A percentile compares a stretch with the other conserved stretches of the same genome.
Conservation (phyloP, 2,329 filamentous ascomycete genomes). For the Tolypocladium cylindrosporum region DNA sequence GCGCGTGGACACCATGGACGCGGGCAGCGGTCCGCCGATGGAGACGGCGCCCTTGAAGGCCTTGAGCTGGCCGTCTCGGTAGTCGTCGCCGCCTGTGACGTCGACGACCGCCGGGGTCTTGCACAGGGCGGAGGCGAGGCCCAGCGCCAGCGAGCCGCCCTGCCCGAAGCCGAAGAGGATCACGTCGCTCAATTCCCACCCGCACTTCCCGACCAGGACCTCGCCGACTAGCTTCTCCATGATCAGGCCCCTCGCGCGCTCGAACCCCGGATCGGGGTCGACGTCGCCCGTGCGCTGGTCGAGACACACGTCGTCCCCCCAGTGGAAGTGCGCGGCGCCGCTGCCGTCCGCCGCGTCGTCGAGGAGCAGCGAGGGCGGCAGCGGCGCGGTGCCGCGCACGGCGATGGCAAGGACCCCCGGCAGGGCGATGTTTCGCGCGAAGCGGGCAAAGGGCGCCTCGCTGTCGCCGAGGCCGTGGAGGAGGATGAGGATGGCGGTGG, state of each 20-base stretch:
- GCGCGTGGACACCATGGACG: slow-evolving; percentile 36
- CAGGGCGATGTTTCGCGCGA: slow-evolving; percentile 59
- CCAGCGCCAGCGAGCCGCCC: slow-evolving; percentile 53
- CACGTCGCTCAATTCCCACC: slow-evolving; percentile 50
- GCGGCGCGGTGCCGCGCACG: slow-evolving; percentile 57
- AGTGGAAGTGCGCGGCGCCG: slow-evolving; percentile 39
- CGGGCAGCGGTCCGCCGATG: slow-evolving; percentile 50
- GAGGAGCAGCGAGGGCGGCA: slow-evolving; percentile 57
- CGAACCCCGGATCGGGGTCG: slow-evolving; percentile 53
- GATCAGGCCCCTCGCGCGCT: slow-evolving; percentile 34
- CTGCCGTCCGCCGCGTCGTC: slow-evolving; percentile 16
- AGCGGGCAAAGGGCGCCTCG: slow-evolving; percentile 54
- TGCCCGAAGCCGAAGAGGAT: slow-evolving; percentile 59
- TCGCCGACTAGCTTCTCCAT: slow-evolving; percentile 39
- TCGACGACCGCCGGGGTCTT: slow-evolving; percentile 23
- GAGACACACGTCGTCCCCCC: slow-evolving; percentile 56
- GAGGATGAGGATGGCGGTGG: slow-evolving; percentile 68
- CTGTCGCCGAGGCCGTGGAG: slow-evolving; percentile 80
- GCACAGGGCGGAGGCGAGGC: slow-evolving; percentile 37
- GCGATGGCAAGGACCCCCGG: slow-evolving; percentile 70
- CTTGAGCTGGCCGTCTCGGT: background rate
- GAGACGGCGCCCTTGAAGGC: slow-evolving; percentile 48
- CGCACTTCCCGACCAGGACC: slow-evolving; percentile 43
- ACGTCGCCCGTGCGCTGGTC: slow-evolving; percentile 39
- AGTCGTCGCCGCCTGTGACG: slow-evolving; percentile 10